A percentile compares a stretch with the other conserved stretches of the same genome.
Evolutionary conservation across 2,329 filamentous ascomycete species (phyloP).

Genomic region (Nemania sp.): DNA sequence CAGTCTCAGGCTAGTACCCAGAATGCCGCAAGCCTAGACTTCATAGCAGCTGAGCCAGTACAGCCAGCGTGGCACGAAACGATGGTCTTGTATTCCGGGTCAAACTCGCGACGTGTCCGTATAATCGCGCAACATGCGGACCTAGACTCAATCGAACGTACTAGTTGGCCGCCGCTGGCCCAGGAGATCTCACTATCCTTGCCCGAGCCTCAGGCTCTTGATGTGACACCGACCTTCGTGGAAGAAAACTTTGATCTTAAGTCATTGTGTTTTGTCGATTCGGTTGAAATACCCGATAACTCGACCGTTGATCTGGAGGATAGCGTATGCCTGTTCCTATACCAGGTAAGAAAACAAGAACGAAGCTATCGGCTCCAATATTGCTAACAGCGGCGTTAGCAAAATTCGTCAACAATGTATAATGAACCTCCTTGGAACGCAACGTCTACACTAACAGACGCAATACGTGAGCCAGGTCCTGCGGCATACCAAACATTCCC

Average conservation of each 20-base stretch:
- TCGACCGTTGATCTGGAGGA: slow-evolving; percentile 37
- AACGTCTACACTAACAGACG: slow-evolving; percentile 40
- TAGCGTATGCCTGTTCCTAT: slow-evolving; percentile 55
- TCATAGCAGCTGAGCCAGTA: slow-evolving; percentile 46
- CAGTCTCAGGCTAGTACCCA: slow-evolving; percentile 30
- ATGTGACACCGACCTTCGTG: slow-evolving; percentile 42
- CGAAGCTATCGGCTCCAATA: not conserved
- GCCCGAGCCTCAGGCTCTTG: slow-evolving; percentile 44
- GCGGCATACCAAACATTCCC: slow-evolving; percentile 54
- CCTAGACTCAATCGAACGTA: slow-evolving; percentile 40
- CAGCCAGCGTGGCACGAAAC: slow-evolving; percentile 56
- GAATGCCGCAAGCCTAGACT: slow-evolving; percentile 29
- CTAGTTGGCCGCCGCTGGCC: slow-evolving; percentile 23
- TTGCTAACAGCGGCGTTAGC: slow-evolving; percentile 40
- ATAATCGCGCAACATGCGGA: slow-evolving; percentile 51
- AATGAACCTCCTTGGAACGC: slow-evolving; percentile 44
- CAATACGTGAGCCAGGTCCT: slow-evolving; percentile 49
- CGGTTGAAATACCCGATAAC: slow-evolving; percentile 40
- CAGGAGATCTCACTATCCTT: slow-evolving; percentile 43
- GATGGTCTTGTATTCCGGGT: slow-evolving; percentile 45
- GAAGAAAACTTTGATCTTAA: slow-evolving; percentile 46
- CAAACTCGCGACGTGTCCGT: slow-evolving; percentile 45
- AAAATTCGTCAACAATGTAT: slow-evolving; percentile 47
- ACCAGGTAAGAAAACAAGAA: slow-evolving; percentile 48
- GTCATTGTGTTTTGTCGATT: slow-evolving; percentile 49